Percentiles rank a stretch among this genome's conserved stretches.
phyloP scores from a whole-genome alignment of 805 yeast species.

The Barnettozyma sucrosica region DNA sequence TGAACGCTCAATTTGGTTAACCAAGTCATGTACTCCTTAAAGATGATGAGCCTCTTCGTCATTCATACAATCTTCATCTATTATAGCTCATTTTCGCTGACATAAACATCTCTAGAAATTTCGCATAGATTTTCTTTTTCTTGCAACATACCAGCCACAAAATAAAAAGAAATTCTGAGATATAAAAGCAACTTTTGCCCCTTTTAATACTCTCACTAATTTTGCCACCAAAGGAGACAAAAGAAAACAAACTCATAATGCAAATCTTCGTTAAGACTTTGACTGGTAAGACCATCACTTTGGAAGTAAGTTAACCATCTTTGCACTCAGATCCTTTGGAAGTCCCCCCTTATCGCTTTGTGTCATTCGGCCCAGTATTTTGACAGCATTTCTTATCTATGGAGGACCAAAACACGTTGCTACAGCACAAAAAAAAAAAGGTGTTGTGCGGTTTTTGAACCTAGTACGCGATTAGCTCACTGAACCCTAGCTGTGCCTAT shows the following conservation, averaged over 20 bases:
- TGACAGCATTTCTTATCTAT: not conserved
- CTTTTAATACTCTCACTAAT: constrained; percentile 3
- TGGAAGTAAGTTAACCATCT: constrained; percentile 38
- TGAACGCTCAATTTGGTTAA: too few relatives aligned
- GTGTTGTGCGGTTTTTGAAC: too few relatives aligned
- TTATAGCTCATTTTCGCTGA: not conserved
- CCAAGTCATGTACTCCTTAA: too few relatives aligned
- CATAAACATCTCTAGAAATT: not conserved
- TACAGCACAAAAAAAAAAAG: too few relatives aligned
- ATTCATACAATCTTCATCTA: too few relatives aligned
- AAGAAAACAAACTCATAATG: constrained; percentile 38
- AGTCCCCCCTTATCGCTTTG: constrained; percentile 8
- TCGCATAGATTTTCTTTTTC: not conserved
- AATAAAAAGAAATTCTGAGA: constrained; percentile 7
- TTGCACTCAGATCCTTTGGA: not conserved
- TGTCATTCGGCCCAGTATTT: constrained; percentile 7
- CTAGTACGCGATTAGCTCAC: too few relatives aligned
- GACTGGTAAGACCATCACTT: constrained; percentile 86
- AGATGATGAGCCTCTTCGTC: too few relatives aligned
- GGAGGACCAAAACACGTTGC: not conserved
- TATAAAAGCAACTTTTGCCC: constrained; percentile 5
- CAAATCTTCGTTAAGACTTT: constrained; percentile 87
- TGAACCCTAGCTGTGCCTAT: too few relatives aligned
- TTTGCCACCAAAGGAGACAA: constrained; percentile 2
- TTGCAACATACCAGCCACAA: not conserved